A percentile compares a stretch with the other conserved stretches of the same genome.
Conservation (phyloP, 2,329 filamentous ascomycete species). For the Didymosphaeria variabile region DNA sequence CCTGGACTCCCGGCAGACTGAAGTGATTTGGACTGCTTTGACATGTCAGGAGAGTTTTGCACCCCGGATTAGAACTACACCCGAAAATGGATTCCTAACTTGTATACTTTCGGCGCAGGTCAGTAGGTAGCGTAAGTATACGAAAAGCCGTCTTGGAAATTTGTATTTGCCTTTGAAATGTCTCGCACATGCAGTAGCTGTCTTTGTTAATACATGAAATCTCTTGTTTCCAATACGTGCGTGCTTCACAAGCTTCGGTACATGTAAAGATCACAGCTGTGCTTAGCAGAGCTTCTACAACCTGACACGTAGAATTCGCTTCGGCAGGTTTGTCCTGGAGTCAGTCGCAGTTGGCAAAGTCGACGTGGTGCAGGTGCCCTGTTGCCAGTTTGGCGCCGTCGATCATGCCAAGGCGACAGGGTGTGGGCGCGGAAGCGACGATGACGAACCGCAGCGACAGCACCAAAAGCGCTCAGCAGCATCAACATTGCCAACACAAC, state of each 20-base stretch:
- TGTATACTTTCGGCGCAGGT: neutral
- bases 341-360: no score
- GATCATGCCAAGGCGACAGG: constrained; percentile 30
- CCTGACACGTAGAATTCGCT: no score
- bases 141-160: neutral
- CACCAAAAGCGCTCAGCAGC: constrained; percentile 13
- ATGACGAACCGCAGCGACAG: constrained; percentile 33
- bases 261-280: neutral
- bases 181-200: neutral
- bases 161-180: neutral
- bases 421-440: constrained; percentile 30
- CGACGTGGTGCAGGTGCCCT: neutral
- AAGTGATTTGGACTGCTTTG: neutral
- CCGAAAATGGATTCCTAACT: neutral
- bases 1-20: neutral
- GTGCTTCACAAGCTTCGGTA: neutral
- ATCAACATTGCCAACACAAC: constrained; percentile 9
- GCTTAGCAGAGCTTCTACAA: neutral
- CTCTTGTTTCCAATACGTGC: neutral
- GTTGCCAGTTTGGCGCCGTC: neutral
- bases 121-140: neutral
- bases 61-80: neutral
- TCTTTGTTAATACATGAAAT: neutral
- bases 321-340: no score
- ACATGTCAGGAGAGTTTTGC: neutral